Evolutionary conservation across 2,329 filamentous ascomycete species (phyloP), one percentile per base, ranked within the genome.

Genomic region (Pezicula rhizophila): DNA sequence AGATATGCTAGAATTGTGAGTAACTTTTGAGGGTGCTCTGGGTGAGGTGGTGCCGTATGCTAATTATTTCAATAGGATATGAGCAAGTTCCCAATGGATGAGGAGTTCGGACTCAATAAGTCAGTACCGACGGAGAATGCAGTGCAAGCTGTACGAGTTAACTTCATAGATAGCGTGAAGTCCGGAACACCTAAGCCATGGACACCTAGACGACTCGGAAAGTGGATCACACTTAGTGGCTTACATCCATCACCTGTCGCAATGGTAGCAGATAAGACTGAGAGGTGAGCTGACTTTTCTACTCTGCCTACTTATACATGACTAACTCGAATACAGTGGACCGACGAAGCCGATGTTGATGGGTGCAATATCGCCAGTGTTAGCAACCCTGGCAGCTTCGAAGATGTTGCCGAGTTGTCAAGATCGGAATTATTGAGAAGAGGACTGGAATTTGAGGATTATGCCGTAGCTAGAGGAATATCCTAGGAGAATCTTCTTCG

Each of bases 311-410:
- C n/a, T 12, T 18, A 4, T 4, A 23, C 17, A 15, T 23, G 17
- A 40, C 15, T 40, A 18, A 40, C 17, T 3, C 17, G 8, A 10
- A 20, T 40, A 64, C 66, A 70, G 1, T 89, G 85, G 85, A 70
- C 87, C 0, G 59, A 70, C 4, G 82, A 87, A 60, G 82, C 81
- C 0, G 85, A 86, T 53, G 76, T 88, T 1, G 84, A 89, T 58
- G 85, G 85, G 0, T 89, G 89, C 66, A 89, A 89, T 59, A 75
- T 88, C 61, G 78, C 79, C 3, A 85, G 46, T 48, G 28, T 49
- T 40, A 34, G 8, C 38, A 18, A 40, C 14, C 83, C 82, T 0
- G 75, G 78, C 46, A 80, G 80, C 0, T 87, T 86, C 67, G 76
- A 80, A 51, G 83, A 87, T 53, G 78, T 87, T 12, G 75, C 80